These are phyloP conservation scores for Talaromyces amestolkiae DNA, from an alignment of 2,329 filamentous ascomycete species.

Conservation along the genomic window DNA sequence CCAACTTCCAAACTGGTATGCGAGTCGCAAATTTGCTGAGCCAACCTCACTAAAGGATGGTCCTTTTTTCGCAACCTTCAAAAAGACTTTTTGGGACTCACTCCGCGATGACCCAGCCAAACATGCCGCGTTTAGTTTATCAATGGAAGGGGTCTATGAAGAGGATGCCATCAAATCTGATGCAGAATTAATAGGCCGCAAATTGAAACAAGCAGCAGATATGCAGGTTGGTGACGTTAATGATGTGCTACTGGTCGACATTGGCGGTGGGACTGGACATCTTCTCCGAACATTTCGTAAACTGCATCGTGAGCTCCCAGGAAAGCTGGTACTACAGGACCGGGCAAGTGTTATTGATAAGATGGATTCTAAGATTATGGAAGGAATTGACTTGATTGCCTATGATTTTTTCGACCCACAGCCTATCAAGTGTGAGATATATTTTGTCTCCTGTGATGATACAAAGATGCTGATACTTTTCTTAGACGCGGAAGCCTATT, in stretches of 20 bases:
- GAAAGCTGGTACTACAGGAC: neutral
- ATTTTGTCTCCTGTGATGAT: neutral
- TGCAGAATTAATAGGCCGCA: neutral
- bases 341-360: neutral
- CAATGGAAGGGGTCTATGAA: neutral
- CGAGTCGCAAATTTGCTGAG: neutral
- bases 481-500: neutral
- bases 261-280: neutral
- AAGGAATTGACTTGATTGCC: neutral
- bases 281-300: neutral
- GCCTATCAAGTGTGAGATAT: neutral
- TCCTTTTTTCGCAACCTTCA: neutral
- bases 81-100: neutral
- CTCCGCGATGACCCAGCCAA: neutral
- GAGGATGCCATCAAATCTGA: neutral
- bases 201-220: neutral
- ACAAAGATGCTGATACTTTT: neutral
- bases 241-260: neutral
- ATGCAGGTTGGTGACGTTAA: neutral
- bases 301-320: neutral
- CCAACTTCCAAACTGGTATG: neutral
- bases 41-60: neutral
- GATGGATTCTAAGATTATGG: neutral
- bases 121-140: neutral
- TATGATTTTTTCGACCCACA: neutral